Percentiles rank a stretch among this genome's conserved stretches.
phyloP scores from a whole-genome alignment of 306 rosid genomes.

The Lathyrus sativus region DNA sequence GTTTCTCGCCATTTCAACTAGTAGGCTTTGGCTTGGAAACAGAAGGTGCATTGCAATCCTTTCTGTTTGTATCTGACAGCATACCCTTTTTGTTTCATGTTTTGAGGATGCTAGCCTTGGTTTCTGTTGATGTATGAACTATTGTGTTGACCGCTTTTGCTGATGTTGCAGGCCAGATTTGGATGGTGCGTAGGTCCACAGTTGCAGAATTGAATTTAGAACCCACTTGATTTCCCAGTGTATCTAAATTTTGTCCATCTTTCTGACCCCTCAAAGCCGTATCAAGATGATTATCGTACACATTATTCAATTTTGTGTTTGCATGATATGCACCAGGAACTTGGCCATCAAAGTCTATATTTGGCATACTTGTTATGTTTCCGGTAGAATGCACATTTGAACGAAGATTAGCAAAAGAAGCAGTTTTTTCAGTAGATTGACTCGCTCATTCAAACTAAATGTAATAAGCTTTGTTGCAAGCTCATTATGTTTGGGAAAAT shows the following conservation, averaged over 20 bases:
- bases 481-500: too few relatives aligned
- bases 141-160: too few relatives aligned
- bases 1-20: slow-evolving; percentile 64
- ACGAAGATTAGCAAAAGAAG: slow-evolving; percentile 71
- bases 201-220: slow-evolving; percentile 52
- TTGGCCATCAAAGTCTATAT: slow-evolving; percentile 51
- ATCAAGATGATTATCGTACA: too few relatives aligned
- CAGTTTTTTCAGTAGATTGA: slow-evolving; percentile 65
- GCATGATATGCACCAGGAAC: slow-evolving; percentile 51
- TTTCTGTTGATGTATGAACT: too few relatives aligned
- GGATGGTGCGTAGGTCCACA: too few relatives aligned
- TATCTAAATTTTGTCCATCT: slow-evolving; percentile 51
- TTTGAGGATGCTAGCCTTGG: too few relatives aligned
- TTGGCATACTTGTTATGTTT: slow-evolving; percentile 48
- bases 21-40: slow-evolving; percentile 63
- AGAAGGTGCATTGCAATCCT: slow-evolving; percentile 58
- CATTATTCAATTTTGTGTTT: slow-evolving; percentile 52
- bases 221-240: slow-evolving; percentile 51
- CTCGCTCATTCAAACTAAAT: too few relatives aligned
- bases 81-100: too few relatives aligned
- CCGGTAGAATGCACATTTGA: slow-evolving; percentile 61
- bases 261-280: too few relatives aligned
- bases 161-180: too few relatives aligned
- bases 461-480: too few relatives aligned
- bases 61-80: slow-evolving; percentile 56